Evolutionary conservation across 2,329 filamentous ascomycete species (phyloP), one percentile per base, ranked within the genome.

Genomic region (Pseudogymnoascus sp.): DNA sequence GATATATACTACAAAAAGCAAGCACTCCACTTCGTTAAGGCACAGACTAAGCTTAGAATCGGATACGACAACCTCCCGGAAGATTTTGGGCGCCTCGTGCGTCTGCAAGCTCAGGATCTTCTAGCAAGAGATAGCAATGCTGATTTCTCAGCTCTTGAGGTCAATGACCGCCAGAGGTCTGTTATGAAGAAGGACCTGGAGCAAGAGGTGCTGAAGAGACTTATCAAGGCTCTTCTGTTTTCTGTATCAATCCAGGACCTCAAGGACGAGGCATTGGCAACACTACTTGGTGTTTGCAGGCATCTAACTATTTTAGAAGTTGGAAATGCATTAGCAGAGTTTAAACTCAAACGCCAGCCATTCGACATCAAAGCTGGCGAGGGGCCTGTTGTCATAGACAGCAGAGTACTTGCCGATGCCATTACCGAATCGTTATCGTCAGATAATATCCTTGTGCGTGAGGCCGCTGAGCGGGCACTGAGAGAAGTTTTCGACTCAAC

Each of bases 1-100:
- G 92, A 97, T 68, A 77, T 77, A 0, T 94, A 89, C 71, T 96
- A 99, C 77, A 97, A 97, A 75, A 88, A 89, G 69, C 91, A 99
- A 73, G 90, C 95, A 0, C 84, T 96, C 65, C 85, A 91, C 62
- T 80, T 97, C 67, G 85, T 99, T 68, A 90, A 88, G 65, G 82
- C 91, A 0, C 92, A 97, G 67, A 78, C 96, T 58, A 99, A 97
- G 75, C 78, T 99, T 30, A 84, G 92, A 59, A 88, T 99, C 61
- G 94, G 94, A 3, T 84, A 84, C 62, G 94, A 99, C 68, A 87
- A 82, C 67, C 77, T 97, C 10, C 92, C 92, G 0, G 94, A 99
- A 6, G 92, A 99, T 64, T 82, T 97, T 64, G 85, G 90, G 3
- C 83, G 89, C 45, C 78, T 95, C 7, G 82, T 99, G 52, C 86